phyloP scores from a whole-genome alignment of 257 asterid genomes.

The Scutellaria galericulata region DNA sequence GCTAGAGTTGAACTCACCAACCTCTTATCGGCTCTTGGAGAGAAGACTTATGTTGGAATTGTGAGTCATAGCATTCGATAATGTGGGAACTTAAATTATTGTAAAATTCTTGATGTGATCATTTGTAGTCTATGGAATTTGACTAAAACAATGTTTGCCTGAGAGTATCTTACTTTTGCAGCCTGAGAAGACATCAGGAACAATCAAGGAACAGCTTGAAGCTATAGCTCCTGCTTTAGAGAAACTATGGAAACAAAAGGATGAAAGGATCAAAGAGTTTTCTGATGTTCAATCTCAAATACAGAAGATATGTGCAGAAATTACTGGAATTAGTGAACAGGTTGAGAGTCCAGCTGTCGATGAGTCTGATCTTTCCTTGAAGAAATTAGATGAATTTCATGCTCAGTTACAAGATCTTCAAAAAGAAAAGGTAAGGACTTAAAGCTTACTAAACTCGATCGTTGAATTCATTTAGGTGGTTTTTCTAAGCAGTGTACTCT shows the following conservation, averaged over 20 bases:
- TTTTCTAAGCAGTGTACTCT: slow-evolving; percentile 19
- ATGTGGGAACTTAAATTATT: slow-evolving; percentile 6
- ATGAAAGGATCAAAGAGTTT: slow-evolving; percentile 82
- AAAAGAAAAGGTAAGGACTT: slow-evolving; percentile 73
- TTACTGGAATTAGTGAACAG: slow-evolving; percentile 72
- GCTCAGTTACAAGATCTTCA: slow-evolving; percentile 92
- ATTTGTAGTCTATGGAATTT: background rate
- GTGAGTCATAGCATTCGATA: slow-evolving; percentile 50
- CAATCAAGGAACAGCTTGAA: slow-evolving; percentile 95
- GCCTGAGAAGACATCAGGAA: slow-evolving; percentile 95
- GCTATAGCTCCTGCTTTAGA: slow-evolving; percentile 91
- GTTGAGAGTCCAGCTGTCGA: slow-evolving; percentile 69
- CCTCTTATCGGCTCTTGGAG: slow-evolving; percentile 83
- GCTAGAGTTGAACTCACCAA: slow-evolving; percentile 90
- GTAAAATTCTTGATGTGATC: slow-evolving; percentile 8
- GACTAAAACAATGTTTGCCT: background rate
- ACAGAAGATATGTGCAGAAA: slow-evolving; percentile 80
- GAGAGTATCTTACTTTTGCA: slow-evolving; percentile 39
- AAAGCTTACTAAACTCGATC: background rate
- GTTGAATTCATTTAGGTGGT: too few species aligned
- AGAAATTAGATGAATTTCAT: slow-evolving; percentile 79
- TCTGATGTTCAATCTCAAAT: slow-evolving; percentile 92
- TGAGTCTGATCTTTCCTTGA: slow-evolving; percentile 80
- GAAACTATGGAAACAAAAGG: slow-evolving; percentile 82
- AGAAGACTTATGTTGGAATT: slow-evolving; percentile 70